Percentiles rank a stretch among this genome's conserved stretches.
Evolutionary conservation across 768 basidiomycete species (phyloP).

Genomic region (Tulasnella sp.): DNA sequence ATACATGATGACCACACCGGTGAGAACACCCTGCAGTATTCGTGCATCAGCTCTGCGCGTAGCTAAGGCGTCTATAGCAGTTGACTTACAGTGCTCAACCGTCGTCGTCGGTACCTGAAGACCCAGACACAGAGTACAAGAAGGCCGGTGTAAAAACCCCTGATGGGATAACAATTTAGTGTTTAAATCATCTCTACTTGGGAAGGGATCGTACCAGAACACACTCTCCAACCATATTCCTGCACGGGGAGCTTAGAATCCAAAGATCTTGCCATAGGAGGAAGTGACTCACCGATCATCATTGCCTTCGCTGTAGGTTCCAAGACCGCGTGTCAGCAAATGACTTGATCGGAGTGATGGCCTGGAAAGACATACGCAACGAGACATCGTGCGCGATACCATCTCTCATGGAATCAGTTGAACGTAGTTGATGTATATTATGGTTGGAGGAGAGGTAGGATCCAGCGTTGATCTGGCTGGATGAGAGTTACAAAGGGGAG

Average conservation of each 20-base stretch:
- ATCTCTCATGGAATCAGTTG: neutral
- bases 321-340: neutral
- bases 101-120: constrained; percentile 9
- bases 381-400: neutral
- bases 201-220: neutral
- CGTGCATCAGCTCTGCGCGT: neutral
- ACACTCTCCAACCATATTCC: constrained; percentile 17
- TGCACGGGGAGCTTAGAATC: neutral
- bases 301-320: neutral
- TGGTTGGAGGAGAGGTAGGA: neutral
- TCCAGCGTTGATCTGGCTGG: neutral
- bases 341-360: neutral
- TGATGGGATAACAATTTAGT: neutral
- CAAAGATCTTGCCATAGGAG: neutral
- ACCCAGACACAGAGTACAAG: constrained; percentile 13
- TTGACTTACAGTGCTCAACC: neutral
- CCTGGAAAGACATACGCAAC: neutral
- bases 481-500: neutral
- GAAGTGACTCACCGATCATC: neutral
- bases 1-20: neutral
- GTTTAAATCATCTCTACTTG: neutral
- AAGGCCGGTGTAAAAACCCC: constrained; percentile 13
- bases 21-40: neutral
- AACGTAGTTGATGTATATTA: neutral
- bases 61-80: neutral